Percentiles rank a stretch among this genome's conserved stretches.
phyloP scores from a whole-genome alignment of 495 filamentous ascomycete species.

The Penicillium waksmanii region DNA sequence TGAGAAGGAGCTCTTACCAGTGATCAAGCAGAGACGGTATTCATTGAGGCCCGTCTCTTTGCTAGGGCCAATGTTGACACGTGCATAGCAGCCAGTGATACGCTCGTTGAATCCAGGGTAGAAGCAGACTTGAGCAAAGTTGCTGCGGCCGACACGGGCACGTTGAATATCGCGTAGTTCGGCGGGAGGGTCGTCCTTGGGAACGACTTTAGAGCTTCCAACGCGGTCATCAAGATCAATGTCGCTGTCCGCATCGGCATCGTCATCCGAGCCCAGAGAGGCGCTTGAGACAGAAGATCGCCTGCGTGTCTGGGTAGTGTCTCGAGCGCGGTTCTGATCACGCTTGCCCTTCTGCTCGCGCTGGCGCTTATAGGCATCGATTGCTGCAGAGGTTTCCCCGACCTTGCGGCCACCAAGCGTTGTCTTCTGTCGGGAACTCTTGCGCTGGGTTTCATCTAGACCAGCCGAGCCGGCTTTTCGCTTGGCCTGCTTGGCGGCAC shows the following conservation, averaged over 20 bases:
- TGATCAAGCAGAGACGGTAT: slow-evolving; percentile 87
- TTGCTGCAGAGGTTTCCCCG: slow-evolving; percentile 73
- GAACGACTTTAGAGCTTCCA: slow-evolving; percentile 43
- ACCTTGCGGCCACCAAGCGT: slow-evolving; percentile 77
- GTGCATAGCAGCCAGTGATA: slow-evolving; percentile 77
- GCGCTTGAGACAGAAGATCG: slow-evolving; percentile 50
- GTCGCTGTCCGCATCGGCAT: slow-evolving; percentile 79
- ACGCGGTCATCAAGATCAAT: slow-evolving; percentile 68
- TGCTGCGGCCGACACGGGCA: slow-evolving; percentile 75
- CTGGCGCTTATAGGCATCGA: slow-evolving; percentile 81
- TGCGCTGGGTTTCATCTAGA: slow-evolving; percentile 71
- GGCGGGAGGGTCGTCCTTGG: slow-evolving; percentile 62
- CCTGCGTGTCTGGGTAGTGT: slow-evolving; percentile 55
- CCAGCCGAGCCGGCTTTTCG: slow-evolving; percentile 77
- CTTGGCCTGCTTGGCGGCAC: slow-evolving; percentile 69
- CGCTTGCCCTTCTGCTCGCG: slow-evolving; percentile 76
- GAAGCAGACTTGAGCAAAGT: slow-evolving; percentile 86
- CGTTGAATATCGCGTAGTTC: slow-evolving; percentile 81
- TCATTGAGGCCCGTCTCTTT: slow-evolving; percentile 66
- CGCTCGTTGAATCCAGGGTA: slow-evolving; percentile 84
- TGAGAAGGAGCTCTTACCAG: slow-evolving; percentile 56
- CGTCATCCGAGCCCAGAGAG: slow-evolving; percentile 60
- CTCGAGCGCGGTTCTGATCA: slow-evolving; percentile 72
- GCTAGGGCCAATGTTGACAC: slow-evolving; percentile 77
- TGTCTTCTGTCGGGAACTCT: slow-evolving; percentile 81